Base-by-base conservation (phyloP, 805 yeast genomes). In the Jamesozyma gamospora region DNA sequence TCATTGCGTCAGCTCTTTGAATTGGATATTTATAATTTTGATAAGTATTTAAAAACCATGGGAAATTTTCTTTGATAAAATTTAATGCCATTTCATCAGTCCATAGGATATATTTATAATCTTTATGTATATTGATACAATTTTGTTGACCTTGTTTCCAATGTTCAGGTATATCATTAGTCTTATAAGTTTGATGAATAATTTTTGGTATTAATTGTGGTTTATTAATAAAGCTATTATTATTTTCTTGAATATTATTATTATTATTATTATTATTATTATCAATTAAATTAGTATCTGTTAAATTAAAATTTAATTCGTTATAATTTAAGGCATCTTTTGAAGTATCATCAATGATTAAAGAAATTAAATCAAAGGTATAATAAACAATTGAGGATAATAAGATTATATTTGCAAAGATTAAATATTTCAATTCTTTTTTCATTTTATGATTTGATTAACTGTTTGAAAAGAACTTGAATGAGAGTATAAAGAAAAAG, bases 111-210 rank as follows among this genome's bases (percentile, higher is more conserved):
- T 86, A 86, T 56, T 84, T 77, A 56, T 82, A 87, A 60, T 85
- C 95, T 2, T 90, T 90, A 56, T 87, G 90, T 37, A 79, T 62
- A 44, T 79, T 81, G 36, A 74, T 70, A 54, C 95, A 84, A 14
- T 74, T 72, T 54, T 76, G 71, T 55, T 84, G 95, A 26, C 92
- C 86, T 2, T 69, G 70, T 44, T 64, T 65, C 96, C 96, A 87
- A 36, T 72, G 68, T 36, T 76, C 84, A 4, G 96, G 96, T 11
- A 86, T 74, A 14, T 78, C 71, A 8, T 67, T 71, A 16, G 83
- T 81, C 55, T 83, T 86, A 60, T 87, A 87, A 12, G 96, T 87
- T 61, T 87, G 96, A 57, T 87, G 96, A 39, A 87, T 85, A 56
- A 86, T 86, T 53, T 81, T 82, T 28, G 96, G 96, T 35, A 87